Percentiles rank a stretch among this genome's conserved stretches.
Evolutionary conservation across 176 grass and related monocot genomes (phyloP).

Genomic region (Eleusine coracana): DNA sequence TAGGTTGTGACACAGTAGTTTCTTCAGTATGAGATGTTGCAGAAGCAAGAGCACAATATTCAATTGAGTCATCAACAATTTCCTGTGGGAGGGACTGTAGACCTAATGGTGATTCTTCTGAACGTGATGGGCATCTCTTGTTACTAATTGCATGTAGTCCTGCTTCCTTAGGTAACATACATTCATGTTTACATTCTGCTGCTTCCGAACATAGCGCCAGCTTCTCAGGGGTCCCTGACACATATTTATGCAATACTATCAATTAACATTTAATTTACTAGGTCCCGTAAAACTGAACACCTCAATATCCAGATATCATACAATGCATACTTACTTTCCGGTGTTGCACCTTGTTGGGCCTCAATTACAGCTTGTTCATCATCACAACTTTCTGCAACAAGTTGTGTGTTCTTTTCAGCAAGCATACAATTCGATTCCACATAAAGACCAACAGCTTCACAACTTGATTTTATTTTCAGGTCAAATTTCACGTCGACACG

Average conservation of each 20-base stretch:
- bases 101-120: conserved; percentile 22
- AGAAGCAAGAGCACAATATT: neutral
- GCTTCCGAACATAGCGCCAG: neutral
- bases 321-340: conserved; percentile 29
- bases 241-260: conserved; percentile 24
- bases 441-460: neutral
- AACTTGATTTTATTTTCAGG: neutral
- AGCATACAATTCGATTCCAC: conserved; percentile 13
- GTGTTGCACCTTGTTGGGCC: conserved; percentile 21
- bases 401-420: neutral
- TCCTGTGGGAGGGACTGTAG: conserved; percentile 4
- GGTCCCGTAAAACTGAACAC: neutral
- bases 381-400: conserved; percentile 15
- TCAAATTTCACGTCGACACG: neutral
- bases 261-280: conserved; percentile 20
- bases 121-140: neutral
- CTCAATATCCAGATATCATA: neutral
- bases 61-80: conserved; percentile 5
- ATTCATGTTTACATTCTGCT: conserved; percentile 15
- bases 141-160: neutral
- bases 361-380: neutral
- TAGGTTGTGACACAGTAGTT: neutral
- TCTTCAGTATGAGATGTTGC: conserved; percentile 6
- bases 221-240: conserved; percentile 21
- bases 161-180: conserved; percentile 19